These are phyloP conservation scores for Erysiphe neolycopersici DNA, from an alignment of 2,329 filamentous ascomycete genomes.

Conservation along the genomic window DNA sequence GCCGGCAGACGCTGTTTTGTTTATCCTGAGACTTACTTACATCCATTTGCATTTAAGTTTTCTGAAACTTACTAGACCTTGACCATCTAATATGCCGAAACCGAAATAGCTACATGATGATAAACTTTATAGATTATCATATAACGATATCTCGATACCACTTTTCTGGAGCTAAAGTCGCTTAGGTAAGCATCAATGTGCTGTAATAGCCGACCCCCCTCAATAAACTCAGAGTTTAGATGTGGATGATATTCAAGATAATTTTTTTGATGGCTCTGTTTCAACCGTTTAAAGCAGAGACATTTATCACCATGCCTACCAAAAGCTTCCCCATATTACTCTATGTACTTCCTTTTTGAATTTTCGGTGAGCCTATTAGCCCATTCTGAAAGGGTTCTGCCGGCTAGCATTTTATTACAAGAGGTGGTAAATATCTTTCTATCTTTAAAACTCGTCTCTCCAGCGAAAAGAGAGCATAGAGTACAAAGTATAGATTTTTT, in stretches of 20 bases:
- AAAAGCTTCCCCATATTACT: background rate
- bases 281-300: background rate
- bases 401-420: background rate
- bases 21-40: no score
- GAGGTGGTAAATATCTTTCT: background rate
- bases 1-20: no score
- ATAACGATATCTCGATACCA: background rate
- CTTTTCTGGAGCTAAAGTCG: background rate
- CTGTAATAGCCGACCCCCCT: no score
- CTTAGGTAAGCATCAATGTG: no score
- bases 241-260: background rate
- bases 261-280: background rate
- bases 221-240: background rate
- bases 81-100: no score
- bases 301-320: background rate
- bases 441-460: slow-evolving; percentile 1
- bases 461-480: slow-evolving; percentile 2
- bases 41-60: no score
- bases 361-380: no score
- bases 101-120: no score
- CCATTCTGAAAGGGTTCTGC: background rate
- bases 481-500: background rate
- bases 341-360: no score
- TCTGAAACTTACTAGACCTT: no score
- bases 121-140: no score